phyloP scores from a whole-genome alignment of 2,329 filamentous ascomycete genomes.

The Cercospora brassicicola region DNA sequence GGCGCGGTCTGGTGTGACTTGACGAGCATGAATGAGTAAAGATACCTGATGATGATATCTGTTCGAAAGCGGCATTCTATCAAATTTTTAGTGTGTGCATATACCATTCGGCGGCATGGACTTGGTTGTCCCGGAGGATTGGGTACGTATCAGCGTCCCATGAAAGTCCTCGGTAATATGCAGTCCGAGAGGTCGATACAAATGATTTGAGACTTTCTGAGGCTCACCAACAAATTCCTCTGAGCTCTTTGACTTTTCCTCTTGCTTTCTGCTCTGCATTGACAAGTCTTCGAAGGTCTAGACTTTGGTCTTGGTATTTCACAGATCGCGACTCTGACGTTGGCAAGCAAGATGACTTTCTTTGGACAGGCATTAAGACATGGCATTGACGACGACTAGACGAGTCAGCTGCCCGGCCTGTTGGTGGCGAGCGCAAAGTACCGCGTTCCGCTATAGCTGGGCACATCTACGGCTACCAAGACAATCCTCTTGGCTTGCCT shows the following conservation, averaged over 20 bases:
- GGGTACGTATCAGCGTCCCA: conserved; percentile 11
- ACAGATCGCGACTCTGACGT: neutral
- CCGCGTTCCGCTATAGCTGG: neutral
- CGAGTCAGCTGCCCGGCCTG: neutral
- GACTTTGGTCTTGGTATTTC: neutral
- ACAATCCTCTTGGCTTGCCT: neutral
- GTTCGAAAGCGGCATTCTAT: neutral
- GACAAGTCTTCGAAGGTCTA: neutral
- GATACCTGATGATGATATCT: conserved; percentile 1
- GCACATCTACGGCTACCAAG: neutral
- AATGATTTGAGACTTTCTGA: neutral
- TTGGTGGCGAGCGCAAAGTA: neutral
- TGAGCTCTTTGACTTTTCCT: neutral
- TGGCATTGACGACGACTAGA: neutral
- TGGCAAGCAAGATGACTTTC: neutral
- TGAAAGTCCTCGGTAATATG: conserved; percentile 1
- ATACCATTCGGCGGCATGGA: conserved; percentile 1
- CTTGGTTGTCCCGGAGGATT: conserved; percentile 1
- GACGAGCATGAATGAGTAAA: conserved; percentile 11
- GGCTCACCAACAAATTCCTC: neutral
- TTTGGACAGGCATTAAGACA: neutral
- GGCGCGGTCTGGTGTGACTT: neutral
- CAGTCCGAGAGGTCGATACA: conserved; percentile 3
- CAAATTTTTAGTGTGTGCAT: conserved; percentile 8
- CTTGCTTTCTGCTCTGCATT: neutral